phyloP scores from a whole-genome alignment of 306 rosid species.

The Quercus variabilis region DNA sequence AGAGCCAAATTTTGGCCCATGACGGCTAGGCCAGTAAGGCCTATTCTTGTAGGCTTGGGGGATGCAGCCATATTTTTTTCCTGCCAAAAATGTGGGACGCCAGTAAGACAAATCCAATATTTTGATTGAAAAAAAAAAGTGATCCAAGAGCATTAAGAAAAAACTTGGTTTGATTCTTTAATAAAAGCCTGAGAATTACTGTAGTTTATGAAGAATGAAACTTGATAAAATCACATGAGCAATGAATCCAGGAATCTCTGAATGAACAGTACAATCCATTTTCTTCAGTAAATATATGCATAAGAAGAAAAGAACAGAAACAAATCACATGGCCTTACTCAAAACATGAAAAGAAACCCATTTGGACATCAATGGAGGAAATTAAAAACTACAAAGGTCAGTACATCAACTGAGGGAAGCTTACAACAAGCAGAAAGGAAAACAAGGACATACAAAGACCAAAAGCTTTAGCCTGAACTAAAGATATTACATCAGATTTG shows the following conservation, averaged over 20 bases:
- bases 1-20: constrained; percentile 97
- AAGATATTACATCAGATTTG: no score
- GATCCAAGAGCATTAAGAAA: background rate
- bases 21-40: constrained; percentile 89
- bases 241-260: background rate
- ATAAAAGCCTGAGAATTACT: background rate
- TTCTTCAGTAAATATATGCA: no score
- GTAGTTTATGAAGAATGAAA: background rate
- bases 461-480: no score
- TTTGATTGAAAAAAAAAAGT: background rate
- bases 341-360: no score
- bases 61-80: constrained; percentile 57
- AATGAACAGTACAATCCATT: background rate
- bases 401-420: no score
- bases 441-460: no score
- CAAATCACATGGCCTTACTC: no score
- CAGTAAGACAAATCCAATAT: constrained; percentile 8
- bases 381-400: no score
- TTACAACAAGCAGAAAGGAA: no score
- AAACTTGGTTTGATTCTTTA: background rate
- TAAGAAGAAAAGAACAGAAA: no score
- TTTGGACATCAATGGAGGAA: no score
- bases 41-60: constrained; percentile 56
- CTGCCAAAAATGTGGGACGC: constrained; percentile 35
- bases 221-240: background rate